Conservation (phyloP, 371 early-diverging fungal species). For the Mortierella sp. region DNA sequence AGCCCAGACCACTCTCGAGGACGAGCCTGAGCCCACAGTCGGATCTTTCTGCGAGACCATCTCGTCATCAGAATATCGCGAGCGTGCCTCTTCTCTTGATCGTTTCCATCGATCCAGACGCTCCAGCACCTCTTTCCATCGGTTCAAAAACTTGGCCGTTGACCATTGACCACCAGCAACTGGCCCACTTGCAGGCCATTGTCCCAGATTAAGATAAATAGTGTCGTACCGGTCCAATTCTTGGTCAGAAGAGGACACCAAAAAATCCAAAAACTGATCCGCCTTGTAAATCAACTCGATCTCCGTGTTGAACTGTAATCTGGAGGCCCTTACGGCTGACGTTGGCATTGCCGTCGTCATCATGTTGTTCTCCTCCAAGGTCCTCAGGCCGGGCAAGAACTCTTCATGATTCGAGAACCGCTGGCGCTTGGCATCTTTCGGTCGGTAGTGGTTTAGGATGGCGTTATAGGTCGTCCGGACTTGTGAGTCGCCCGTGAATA, state of each 20-base stretch:
- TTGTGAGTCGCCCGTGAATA: slow-evolving; percentile 43
- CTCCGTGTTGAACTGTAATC: slow-evolving; percentile 10
- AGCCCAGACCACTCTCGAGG: slow-evolving; percentile 39
- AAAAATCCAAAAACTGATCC: slow-evolving; percentile 31
- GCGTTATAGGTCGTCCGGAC: slow-evolving; percentile 42
- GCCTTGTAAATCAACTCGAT: slow-evolving; percentile 36
- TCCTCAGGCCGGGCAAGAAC: slow-evolving; percentile 7
- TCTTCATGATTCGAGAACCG: slow-evolving; percentile 22
- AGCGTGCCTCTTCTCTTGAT: slow-evolving; percentile 8
- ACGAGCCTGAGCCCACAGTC: background rate
- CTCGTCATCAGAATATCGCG: background rate
- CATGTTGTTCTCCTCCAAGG: background rate
- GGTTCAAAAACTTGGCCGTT: slow-evolving; percentile 25
- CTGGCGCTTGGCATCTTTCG: slow-evolving; percentile 13
- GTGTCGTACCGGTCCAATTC: slow-evolving; percentile 34
- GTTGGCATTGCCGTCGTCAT: background rate
- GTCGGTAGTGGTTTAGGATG: slow-evolving; percentile 39
- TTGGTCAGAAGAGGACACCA: slow-evolving; percentile 14
- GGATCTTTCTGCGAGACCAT: background rate
- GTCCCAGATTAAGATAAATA: slow-evolving; percentile 39
- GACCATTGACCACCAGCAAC: slow-evolving; percentile 43
- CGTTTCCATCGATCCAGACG: slow-evolving; percentile 29
- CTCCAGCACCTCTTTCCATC: slow-evolving; percentile 23
- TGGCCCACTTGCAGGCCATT: slow-evolving; percentile 49
- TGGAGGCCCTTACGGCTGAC: background rate